Percentiles rank a stretch among this genome's conserved stretches.
phyloP scores from a whole-genome alignment of 2,329 filamentous ascomycete species.

The Beauveria brongniartii region DNA sequence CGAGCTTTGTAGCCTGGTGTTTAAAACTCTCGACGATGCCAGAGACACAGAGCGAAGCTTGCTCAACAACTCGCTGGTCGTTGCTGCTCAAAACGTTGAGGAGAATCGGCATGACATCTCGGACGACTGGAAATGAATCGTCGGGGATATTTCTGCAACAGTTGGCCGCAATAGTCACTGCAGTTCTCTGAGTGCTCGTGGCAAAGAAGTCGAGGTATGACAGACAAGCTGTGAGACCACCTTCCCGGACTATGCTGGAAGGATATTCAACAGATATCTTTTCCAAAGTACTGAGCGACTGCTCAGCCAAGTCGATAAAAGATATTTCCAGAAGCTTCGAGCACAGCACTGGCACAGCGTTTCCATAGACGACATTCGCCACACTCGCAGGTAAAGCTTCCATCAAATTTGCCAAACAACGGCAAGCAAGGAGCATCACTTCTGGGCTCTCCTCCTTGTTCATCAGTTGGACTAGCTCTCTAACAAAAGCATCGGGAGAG shows the following conservation, averaged over 20 bases:
- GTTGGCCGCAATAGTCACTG: constrained; percentile 94
- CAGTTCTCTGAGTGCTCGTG: constrained; percentile 91
- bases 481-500: constrained; percentile 87
- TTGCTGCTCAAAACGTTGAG: constrained; percentile 84
- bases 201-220: constrained; percentile 97
- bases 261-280: constrained; percentile 98
- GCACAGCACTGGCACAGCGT: constrained; percentile 87
- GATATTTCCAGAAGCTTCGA: constrained; percentile 93
- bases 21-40: constrained; percentile 97
- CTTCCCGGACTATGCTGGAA: constrained; percentile 88
- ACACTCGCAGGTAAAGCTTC: constrained; percentile 89
- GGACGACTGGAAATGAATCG: constrained; percentile 84
- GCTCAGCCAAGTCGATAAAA: constrained; percentile 95
- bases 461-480: constrained; percentile 89
- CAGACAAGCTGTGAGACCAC: constrained; percentile 88
- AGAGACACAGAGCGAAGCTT: constrained; percentile 90
- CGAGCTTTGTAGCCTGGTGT: constrained; percentile 76
- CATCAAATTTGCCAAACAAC: constrained; percentile 95
- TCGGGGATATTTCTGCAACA: constrained; percentile 95
- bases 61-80: constrained; percentile 94
- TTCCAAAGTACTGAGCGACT: constrained; percentile 90
- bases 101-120: constrained; percentile 93
- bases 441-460: constrained; percentile 92
- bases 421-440: constrained; percentile 93
- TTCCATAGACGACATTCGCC: constrained; percentile 94